These are phyloP conservation scores for Calonectria ilicicola DNA, from an alignment of 2,329 filamentous ascomycete genomes.

Conservation along the genomic window DNA sequence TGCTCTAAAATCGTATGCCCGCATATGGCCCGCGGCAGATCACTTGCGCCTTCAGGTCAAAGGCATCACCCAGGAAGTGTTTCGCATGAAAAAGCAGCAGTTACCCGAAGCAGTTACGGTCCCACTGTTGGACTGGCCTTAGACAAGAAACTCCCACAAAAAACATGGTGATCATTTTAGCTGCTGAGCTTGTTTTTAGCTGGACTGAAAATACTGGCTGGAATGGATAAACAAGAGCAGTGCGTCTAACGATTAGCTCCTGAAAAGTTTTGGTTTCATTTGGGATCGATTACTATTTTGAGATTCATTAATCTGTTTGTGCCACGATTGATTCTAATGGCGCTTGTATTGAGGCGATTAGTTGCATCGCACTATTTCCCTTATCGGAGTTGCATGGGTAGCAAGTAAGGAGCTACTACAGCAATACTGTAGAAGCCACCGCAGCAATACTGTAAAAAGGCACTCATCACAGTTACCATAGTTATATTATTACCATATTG, in stretches of 20 bases:
- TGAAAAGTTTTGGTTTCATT: neutral
- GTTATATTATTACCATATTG: too few relatives aligned
- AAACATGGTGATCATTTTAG: neutral
- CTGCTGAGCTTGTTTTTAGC: neutral
- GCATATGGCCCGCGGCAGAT: constrained; percentile 78
- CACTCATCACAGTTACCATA: too few relatives aligned
- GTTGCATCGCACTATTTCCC: too few relatives aligned
- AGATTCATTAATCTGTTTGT: too few relatives aligned
- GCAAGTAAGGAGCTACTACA: too few relatives aligned
- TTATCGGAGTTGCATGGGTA: too few relatives aligned
- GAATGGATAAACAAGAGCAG: neutral
- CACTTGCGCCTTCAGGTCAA: constrained; percentile 79
- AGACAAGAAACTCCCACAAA: neutral
- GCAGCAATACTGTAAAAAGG: too few relatives aligned
- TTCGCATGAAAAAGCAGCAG: constrained; percentile 67
- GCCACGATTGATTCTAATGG: too few relatives aligned
- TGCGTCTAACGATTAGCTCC: too few relatives aligned
- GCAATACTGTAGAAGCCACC: too few relatives aligned
- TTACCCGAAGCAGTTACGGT: neutral
- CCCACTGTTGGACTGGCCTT: neutral
- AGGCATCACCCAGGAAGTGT: constrained; percentile 81
- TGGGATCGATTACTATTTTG: neutral
- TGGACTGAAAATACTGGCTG: neutral
- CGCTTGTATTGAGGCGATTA: too few relatives aligned
- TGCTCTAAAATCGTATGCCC: constrained; percentile 75